A percentile compares a stretch with the other conserved stretches of the same genome.
phyloP scores from a whole-genome alignment of 2,329 filamentous ascomycete species.

The Lasiodiplodia citricola region DNA sequence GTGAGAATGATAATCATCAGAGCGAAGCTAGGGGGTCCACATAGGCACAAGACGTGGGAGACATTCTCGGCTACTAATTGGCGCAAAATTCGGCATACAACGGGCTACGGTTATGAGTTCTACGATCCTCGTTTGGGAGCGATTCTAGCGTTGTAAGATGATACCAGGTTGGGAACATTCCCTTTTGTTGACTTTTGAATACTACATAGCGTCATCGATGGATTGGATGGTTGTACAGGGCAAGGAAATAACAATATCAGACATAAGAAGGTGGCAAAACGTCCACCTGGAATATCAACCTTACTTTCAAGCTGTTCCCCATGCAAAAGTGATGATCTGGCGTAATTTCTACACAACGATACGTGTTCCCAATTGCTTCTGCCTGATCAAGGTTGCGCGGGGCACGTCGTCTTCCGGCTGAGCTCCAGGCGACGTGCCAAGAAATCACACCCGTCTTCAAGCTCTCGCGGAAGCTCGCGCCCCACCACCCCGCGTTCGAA shows the following conservation, averaged over 20 bases:
- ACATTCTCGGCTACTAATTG: slow-evolving; percentile 5
- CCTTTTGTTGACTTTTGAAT: slow-evolving; percentile 10
- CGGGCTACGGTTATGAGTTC: slow-evolving; percentile 18
- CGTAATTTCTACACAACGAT: background rate
- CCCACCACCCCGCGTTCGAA: slow-evolving; percentile 24
- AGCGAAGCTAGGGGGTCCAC: background rate
- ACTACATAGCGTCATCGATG: slow-evolving; percentile 13
- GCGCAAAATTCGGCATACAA: slow-evolving; percentile 18
- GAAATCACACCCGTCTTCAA: background rate
- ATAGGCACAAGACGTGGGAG: background rate
- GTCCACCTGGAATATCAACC: background rate
- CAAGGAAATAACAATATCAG: slow-evolving; percentile 4
- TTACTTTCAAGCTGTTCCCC: background rate
- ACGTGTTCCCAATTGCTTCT: background rate
- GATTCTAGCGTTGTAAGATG: slow-evolving; percentile 24
- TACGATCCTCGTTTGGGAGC: slow-evolving; percentile 17
- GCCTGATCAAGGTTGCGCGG: background rate
- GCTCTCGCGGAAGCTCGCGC: slow-evolving; percentile 13
- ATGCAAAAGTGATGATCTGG: background rate
- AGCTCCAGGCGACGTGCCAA: background rate
- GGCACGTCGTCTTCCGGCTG: background rate
- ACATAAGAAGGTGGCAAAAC: background rate
- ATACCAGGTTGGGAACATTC: slow-evolving; percentile 22
- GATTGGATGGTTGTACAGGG: slow-evolving; percentile 8
- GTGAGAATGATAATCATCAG: slow-evolving; percentile 12